Percentiles rank a stretch among this genome's conserved stretches.
Conservation (phyloP, 1,284 basidiomycete genomes). For the Boletus semigastroideus region DNA sequence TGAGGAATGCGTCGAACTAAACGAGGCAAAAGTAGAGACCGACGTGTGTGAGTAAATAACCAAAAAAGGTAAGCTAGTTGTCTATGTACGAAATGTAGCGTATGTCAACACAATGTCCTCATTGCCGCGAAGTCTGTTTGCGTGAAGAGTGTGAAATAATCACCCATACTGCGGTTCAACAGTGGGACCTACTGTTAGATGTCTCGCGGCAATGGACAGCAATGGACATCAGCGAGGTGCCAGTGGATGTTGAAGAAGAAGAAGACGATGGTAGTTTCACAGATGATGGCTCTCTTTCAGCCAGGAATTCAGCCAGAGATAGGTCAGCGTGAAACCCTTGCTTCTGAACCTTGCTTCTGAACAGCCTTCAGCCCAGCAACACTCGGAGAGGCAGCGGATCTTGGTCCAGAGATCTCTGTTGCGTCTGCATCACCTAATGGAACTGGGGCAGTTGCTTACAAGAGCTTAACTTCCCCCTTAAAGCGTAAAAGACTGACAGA, state of each 20-base stretch:
- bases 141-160: conserved; percentile 42
- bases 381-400: not conserved
- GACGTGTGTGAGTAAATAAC: no score
- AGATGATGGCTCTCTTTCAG: conserved; percentile 1
- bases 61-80: no score
- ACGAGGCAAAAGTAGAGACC: no score
- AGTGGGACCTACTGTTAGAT: conserved; percentile 49
- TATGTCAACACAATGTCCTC: no score
- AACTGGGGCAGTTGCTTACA: conserved; percentile 14
- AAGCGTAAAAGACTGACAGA: conserved; percentile 17
- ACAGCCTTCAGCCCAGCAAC: conserved; percentile 8
- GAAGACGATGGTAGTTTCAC: conserved; percentile 6
- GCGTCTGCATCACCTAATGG: not conserved
- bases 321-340: conserved; percentile 9
- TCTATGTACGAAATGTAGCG: no score
- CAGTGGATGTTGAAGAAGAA: conserved; percentile 8
- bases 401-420: not conserved
- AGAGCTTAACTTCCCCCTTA: conserved; percentile 23
- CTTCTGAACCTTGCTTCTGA: conserved; percentile 9
- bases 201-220: conserved; percentile 42
- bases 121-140: conserved; percentile 36
- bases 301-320: not conserved
- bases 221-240: conserved; percentile 36
- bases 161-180: conserved; percentile 42
- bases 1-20: no score